Evolutionary conservation across 139 green algal genomes (phyloP).

Genomic region (Picochlorum costavermella): DNA sequence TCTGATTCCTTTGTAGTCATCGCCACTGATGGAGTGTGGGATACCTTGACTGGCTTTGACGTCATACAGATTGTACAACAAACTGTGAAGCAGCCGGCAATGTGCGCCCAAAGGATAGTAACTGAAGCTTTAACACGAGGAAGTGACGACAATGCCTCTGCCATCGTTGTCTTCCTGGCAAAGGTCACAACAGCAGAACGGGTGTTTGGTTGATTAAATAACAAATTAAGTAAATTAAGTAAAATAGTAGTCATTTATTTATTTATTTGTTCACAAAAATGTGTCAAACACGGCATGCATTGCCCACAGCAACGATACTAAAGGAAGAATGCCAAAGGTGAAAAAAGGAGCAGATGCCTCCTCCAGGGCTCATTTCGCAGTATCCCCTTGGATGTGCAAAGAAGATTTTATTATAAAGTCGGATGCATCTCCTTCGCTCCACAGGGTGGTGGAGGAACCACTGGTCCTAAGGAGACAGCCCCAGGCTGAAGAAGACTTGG

Average conservation of each 20-base stretch:
- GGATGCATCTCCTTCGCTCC: too few species aligned
- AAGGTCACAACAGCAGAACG: neutral
- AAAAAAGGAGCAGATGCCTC: too few species aligned
- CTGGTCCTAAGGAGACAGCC: too few species aligned
- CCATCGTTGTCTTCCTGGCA: conserved; percentile 40
- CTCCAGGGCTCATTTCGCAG: too few species aligned
- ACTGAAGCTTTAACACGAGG: conserved; percentile 67
- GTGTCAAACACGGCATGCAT: too few species aligned
- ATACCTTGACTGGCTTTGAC: conserved; percentile 64
- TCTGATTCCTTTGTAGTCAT: conserved; percentile 77
- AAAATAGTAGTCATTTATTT: neutral
- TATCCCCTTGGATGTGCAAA: too few species aligned
- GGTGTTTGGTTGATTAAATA: neutral
- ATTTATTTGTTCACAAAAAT: too few species aligned
- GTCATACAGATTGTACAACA: conserved; percentile 59
- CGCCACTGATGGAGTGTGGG: conserved; percentile 84
- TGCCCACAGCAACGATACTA: too few species aligned
- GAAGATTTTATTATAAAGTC: too few species aligned
- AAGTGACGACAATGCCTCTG: conserved; percentile 71
- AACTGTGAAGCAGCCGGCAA: conserved; percentile 70
- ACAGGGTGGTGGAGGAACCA: too few species aligned
- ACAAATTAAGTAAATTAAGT: neutral
- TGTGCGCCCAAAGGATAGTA: conserved; percentile 69
- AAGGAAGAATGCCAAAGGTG: too few species aligned
- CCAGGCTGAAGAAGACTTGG: too few species aligned